Evolutionary conservation across 495 filamentous ascomycete species (phyloP).

Genomic region (Pyrenula aspistea): DNA sequence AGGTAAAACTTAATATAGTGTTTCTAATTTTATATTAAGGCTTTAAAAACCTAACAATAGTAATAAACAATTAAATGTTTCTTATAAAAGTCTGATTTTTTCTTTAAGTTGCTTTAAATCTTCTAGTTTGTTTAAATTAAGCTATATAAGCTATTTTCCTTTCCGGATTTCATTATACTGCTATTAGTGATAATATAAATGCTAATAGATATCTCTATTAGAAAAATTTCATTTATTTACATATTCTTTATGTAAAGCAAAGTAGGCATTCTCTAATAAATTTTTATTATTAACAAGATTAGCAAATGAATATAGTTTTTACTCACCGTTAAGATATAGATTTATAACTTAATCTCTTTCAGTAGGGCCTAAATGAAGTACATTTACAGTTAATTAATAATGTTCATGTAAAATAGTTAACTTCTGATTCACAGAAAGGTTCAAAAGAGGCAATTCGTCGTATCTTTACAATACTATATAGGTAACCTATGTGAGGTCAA

Average conservation of each 20-base stretch:
- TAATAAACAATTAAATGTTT: conserved; percentile 2
- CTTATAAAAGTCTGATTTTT: background rate
- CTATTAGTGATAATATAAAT: background rate
- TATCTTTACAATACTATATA: background rate
- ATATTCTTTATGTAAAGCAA: background rate
- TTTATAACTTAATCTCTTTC: background rate
- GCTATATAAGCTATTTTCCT: conserved; percentile 1
- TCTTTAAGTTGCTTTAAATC: background rate
- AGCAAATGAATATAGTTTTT: background rate
- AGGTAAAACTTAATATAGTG: conserved; percentile 1
- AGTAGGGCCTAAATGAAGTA: background rate
- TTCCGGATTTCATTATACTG: conserved; percentile 1
- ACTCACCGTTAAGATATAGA: conserved; percentile 1
- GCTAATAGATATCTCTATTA: background rate
- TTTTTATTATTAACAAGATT: background rate
- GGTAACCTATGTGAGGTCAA: background rate
- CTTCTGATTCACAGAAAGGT: background rate
- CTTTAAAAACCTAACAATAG: background rate
- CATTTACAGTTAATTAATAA: background rate
- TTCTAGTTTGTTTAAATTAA: background rate
- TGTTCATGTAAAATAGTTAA: background rate
- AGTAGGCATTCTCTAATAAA: background rate
- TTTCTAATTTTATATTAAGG: background rate
- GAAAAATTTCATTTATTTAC: conserved; percentile 1
- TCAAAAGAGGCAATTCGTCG: background rate